Conservation (phyloP, 23 red algal genomes). For the Gracilaria domingensis region DNA sequence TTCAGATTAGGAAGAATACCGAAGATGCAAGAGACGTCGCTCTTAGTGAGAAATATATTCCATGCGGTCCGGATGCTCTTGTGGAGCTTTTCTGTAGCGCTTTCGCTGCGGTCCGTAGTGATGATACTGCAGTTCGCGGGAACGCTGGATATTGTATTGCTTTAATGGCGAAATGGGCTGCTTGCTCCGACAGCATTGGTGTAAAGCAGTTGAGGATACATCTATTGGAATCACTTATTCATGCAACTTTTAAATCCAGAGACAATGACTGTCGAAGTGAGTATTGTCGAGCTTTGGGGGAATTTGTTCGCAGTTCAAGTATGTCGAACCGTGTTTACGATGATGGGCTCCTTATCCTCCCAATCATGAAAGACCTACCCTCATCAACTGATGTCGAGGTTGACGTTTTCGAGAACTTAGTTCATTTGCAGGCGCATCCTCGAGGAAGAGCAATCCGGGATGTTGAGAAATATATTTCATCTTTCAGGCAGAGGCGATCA, state of each 20-base stretch:
- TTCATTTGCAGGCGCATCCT: constrained; percentile 74
- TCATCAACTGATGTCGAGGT: constrained; percentile 32
- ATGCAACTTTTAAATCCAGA: constrained; percentile 28
- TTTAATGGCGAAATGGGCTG: constrained; percentile 58
- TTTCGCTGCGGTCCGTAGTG: constrained; percentile 39
- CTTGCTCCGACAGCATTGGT: neutral
- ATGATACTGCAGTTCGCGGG: constrained; percentile 67
- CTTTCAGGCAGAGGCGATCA: neutral
- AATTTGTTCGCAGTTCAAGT: constrained; percentile 11
- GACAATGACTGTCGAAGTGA: constrained; percentile 11
- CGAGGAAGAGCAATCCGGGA: constrained; percentile 60
- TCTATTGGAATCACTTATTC: constrained; percentile 23
- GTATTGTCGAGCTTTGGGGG: constrained; percentile 45
- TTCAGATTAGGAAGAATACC: neutral
- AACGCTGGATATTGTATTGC: constrained; percentile 51
- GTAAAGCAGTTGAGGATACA: neutral
- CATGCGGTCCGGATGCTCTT: constrained; percentile 24
- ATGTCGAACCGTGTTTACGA: neutral
- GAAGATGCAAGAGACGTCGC: too few species aligned
- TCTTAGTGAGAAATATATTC: neutral
- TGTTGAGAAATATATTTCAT: constrained; percentile 33
- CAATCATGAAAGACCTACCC: constrained; percentile 32
- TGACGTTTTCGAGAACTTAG: constrained; percentile 80
- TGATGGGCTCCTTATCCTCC: constrained; percentile 10
- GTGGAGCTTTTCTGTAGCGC: constrained; percentile 41